Percentiles rank a stretch among this genome's conserved stretches.
These are phyloP conservation scores for Solanum neorickii DNA, from an alignment of 257 asterid species.

Conservation along the genomic window DNA sequence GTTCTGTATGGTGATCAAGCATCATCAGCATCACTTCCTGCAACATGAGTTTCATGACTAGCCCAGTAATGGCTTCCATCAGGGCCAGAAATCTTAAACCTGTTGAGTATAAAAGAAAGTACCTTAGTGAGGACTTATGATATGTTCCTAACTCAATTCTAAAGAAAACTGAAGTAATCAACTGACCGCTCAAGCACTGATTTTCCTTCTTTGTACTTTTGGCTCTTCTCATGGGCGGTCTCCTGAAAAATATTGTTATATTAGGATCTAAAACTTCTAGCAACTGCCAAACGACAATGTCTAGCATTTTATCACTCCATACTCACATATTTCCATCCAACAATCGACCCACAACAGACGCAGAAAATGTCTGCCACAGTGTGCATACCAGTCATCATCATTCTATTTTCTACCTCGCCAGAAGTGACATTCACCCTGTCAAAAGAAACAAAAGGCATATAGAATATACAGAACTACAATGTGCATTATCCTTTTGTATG, in stretches of 20 bases:
- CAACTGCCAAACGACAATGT: background rate
- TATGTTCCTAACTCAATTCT: background rate
- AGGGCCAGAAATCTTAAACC: conserved; percentile 13
- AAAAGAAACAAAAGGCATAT: background rate
- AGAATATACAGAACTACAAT: background rate
- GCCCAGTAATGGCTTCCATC: conserved; percentile 28
- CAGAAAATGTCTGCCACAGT: conserved; percentile 61
- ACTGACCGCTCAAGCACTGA: conserved; percentile 16
- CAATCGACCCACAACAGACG: conserved; percentile 51
- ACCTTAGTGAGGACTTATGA: background rate
- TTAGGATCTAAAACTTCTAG: background rate
- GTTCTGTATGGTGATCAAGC: conserved; percentile 8
- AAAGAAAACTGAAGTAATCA: background rate
- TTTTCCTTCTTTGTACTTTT: conserved; percentile 20
- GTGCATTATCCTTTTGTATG: background rate
- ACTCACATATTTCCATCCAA: conserved; percentile 85
- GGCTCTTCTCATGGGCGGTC: conserved; percentile 9
- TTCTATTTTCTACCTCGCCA: conserved; percentile 58
- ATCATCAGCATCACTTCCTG: conserved; percentile 61
- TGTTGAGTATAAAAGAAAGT: background rate
- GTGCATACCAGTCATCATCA: conserved; percentile 73
- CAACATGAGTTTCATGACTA: conserved; percentile 40
- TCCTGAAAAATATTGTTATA: conserved; percentile 29
- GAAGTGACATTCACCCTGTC: conserved; percentile 51
- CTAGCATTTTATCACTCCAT: background rate